Base-by-base conservation (phyloP, 78 protist species). In the Planoprotostelium fungivorum region DNA sequence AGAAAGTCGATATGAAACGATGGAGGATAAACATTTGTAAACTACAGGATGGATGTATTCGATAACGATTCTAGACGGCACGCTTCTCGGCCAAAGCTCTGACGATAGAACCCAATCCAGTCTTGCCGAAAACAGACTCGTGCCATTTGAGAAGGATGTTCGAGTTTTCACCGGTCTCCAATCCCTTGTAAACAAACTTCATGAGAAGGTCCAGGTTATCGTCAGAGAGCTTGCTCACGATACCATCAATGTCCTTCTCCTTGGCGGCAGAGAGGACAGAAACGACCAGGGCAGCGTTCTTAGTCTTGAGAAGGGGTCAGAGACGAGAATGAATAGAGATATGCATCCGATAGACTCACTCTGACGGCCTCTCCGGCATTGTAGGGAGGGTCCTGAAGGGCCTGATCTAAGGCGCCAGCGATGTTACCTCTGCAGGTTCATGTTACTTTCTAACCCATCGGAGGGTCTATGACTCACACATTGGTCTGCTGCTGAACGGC, bases 91-190 rank as follows among this genome's bases (percentile, higher is more conserved):
- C 86, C 87, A 94, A 86, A 63, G 87, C 91, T 38, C 96, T 51
- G 51, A 94, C 87, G 36, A 94, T 91, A 1, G 94, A 83, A 38
- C 96, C 96, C 38, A 90, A 38, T 85, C 96, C 96, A 85, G 92
- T 92, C 89, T 92, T 94, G 85, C 92, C 86, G 63, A 92, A 85
- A 37, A 87, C 87, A 31, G 91, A 23, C 86, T 89, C 96, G 92
- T 90, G 93, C 96, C 96, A 94, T 89, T 94, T 94, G 94, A 94
- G 91, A 83, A 94, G 84, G 91, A 88, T 34, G 35, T 89, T 73
- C 28, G 93, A 86, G 34, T 87, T 88, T 34, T 94, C 94, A 86
- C 86, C 51, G 34, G 84, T 36, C 29, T 90, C 93, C 35, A 94
- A 93, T 37, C 89, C 93, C 88, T 92, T 91, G 83, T 94, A 94